Conservation (phyloP, 2,329 filamentous ascomycete genomes). For the Fusarium sp. region DNA sequence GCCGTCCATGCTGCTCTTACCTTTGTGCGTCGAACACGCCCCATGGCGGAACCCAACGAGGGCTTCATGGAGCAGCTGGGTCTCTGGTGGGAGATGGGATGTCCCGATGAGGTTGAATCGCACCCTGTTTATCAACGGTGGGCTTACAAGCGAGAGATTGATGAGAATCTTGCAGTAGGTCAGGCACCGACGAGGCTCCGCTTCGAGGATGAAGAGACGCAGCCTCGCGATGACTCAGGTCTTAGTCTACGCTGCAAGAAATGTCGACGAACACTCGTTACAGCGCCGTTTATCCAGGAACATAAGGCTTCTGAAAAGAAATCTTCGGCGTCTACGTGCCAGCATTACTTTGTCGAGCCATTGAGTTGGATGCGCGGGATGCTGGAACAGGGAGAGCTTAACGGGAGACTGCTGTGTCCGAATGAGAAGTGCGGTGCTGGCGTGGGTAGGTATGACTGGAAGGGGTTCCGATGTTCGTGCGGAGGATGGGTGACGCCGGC, state of each 20-base stretch:
- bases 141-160: slow-evolving; percentile 66
- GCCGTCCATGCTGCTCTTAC: slow-evolving; percentile 73
- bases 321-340: slow-evolving; percentile 62
- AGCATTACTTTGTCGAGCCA: slow-evolving; percentile 91
- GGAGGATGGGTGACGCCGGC: slow-evolving; percentile 90
- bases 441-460: slow-evolving; percentile 95
- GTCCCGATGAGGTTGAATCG: slow-evolving; percentile 71
- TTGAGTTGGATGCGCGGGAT: slow-evolving; percentile 93
- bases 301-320: slow-evolving; percentile 60
- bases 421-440: slow-evolving; percentile 80
- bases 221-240: slow-evolving; percentile 48
- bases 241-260: slow-evolving; percentile 81
- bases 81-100: slow-evolving; percentile 89
- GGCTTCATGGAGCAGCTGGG: slow-evolving; percentile 92
- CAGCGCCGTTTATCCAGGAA: slow-evolving; percentile 70
- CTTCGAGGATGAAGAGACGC: slow-evolving; percentile 79
- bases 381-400: slow-evolving; percentile 82
- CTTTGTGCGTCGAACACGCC: slow-evolving; percentile 75
- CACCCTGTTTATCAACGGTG: slow-evolving; percentile 84
- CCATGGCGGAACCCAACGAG: slow-evolving; percentile 86
- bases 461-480: slow-evolving; percentile 92
- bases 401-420: slow-evolving; percentile 87
- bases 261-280: slow-evolving; percentile 76
- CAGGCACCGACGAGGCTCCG: slow-evolving; percentile 85
- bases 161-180: slow-evolving; percentile 72